A percentile compares a stretch with the other conserved stretches of the same genome.
Evolutionary conservation across 495 filamentous ascomycete species (phyloP).

Genomic region (Aspergillus campestris): DNA sequence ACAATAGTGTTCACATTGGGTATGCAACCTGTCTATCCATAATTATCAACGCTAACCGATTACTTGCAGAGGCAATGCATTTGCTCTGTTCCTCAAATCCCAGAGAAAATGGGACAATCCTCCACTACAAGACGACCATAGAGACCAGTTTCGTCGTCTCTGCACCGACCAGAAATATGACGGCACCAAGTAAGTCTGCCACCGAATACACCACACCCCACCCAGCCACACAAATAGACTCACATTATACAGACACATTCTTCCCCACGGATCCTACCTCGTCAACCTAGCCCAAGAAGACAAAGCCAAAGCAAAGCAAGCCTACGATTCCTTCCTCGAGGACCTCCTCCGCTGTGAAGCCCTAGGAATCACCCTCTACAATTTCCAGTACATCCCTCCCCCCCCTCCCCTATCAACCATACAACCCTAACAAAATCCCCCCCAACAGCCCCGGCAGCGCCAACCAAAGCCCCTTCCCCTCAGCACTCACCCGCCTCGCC

Average conservation of each 20-base stretch:
- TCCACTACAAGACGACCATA: constrained; percentile 56
- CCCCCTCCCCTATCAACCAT: background rate
- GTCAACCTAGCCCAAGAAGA: constrained; percentile 89
- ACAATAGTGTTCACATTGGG: constrained; percentile 71
- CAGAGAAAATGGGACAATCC: constrained; percentile 94
- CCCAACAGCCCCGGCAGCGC: constrained; percentile 61
- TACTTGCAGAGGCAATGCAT: constrained; percentile 64
- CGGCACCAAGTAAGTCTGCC: constrained; percentile 39
- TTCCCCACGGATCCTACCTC: constrained; percentile 93
- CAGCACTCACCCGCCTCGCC: constrained; percentile 72
- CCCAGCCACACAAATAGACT: background rate
- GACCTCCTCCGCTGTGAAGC: constrained; percentile 80
- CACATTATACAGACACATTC: constrained; percentile 45
- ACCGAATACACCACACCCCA: background rate
- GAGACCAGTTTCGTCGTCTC: constrained; percentile 55
- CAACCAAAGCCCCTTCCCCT: constrained; percentile 51
- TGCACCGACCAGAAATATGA: constrained; percentile 68
- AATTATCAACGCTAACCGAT: constrained; percentile 6
- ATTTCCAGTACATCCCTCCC: constrained; percentile 61
- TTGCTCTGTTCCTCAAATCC: constrained; percentile 90
- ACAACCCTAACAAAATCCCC: constrained; percentile 7
- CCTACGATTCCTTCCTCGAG: constrained; percentile 78
- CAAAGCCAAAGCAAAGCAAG: constrained; percentile 70
- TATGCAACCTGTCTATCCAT: constrained; percentile 10
- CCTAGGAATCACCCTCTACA: constrained; percentile 86